Evolutionary conservation across 495 filamentous ascomycete genomes (phyloP).

Genomic region (Peziza echinospora): DNA sequence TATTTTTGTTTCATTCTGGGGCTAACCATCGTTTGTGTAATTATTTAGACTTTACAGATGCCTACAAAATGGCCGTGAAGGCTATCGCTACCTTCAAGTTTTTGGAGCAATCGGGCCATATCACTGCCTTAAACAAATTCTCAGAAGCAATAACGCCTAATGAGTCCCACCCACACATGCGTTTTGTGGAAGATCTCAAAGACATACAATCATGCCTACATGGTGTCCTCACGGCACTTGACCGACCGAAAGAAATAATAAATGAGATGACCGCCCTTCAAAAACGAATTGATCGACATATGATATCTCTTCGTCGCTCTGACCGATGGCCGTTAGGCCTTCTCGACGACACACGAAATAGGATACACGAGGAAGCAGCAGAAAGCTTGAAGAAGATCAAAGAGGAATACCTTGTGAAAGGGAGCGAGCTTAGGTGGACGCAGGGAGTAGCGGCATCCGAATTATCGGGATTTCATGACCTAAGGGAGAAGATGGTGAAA

Average conservation of each 20-base stretch:
- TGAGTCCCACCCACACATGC: constrained; percentile 48
- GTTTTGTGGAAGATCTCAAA: constrained; percentile 52
- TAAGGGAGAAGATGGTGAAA: constrained; percentile 54
- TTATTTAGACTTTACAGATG: constrained; percentile 8
- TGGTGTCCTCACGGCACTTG: constrained; percentile 59
- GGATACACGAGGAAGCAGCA: constrained; percentile 50
- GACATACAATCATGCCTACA: constrained; percentile 56
- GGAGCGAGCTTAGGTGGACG: constrained; percentile 67
- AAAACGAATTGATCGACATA: constrained; percentile 49
- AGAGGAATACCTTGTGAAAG: constrained; percentile 41
- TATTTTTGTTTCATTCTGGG: neutral
- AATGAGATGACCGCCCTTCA: constrained; percentile 40
- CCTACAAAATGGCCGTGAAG: constrained; percentile 11
- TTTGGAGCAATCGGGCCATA: constrained; percentile 40
- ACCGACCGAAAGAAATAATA: constrained; percentile 61
- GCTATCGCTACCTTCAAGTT: constrained; percentile 33
- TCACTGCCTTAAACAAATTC: constrained; percentile 51
- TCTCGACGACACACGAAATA: constrained; percentile 72
- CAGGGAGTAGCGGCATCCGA: constrained; percentile 83
- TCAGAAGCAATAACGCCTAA: constrained; percentile 41
- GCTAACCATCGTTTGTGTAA: neutral
- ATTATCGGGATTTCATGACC: constrained; percentile 79
- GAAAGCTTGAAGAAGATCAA: constrained; percentile 45
- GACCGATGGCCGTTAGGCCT: constrained; percentile 62
- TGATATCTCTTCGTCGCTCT: constrained; percentile 46